These are phyloP conservation scores for Moricandia arvensis DNA, from an alignment of 345 rosid genomes.

Conservation along the genomic window DNA sequence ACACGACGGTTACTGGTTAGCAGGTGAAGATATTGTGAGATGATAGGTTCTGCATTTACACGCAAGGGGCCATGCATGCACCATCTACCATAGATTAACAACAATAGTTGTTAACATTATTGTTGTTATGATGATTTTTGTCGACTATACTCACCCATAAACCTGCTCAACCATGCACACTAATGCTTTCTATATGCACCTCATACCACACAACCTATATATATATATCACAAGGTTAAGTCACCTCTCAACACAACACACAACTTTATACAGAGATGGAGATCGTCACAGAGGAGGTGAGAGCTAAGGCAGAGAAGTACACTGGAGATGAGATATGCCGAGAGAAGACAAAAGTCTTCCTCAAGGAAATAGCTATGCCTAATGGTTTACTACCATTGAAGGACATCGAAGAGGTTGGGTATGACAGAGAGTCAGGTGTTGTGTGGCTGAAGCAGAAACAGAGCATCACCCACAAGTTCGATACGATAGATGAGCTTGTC, in stretches of 20 bases:
- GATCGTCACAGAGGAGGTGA: conserved; percentile 65
- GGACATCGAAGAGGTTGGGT: conserved; percentile 79
- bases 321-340: conserved; percentile 68
- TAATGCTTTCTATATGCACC: neutral
- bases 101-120: neutral
- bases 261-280: conserved; percentile 43
- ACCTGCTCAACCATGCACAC: neutral
- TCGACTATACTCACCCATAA: neutral
- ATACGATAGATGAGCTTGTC: conserved; percentile 58
- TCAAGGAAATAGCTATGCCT: conserved; percentile 62
- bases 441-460: conserved; percentile 94
- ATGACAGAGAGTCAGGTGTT: conserved; percentile 72
- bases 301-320: conserved; percentile 73
- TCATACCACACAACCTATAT: conserved; percentile 13
- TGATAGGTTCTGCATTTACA: conserved; percentile 28
- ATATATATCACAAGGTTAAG: conserved; percentile 22
- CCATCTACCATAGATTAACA: neutral
- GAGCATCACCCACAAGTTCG: conserved; percentile 73
- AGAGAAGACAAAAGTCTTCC: conserved; percentile 58
- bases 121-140: neutral
- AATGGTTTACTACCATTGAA: conserved; percentile 75
- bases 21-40: conserved; percentile 11
- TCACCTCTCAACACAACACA: conserved; percentile 25
- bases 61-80: conserved; percentile 19
- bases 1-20: conserved; percentile 29